Percentiles rank a stretch among this genome's conserved stretches.
These are phyloP conservation scores for Alternaria gansuensis DNA, from an alignment of 2,329 filamentous ascomycete genomes.

Conservation along the genomic window DNA sequence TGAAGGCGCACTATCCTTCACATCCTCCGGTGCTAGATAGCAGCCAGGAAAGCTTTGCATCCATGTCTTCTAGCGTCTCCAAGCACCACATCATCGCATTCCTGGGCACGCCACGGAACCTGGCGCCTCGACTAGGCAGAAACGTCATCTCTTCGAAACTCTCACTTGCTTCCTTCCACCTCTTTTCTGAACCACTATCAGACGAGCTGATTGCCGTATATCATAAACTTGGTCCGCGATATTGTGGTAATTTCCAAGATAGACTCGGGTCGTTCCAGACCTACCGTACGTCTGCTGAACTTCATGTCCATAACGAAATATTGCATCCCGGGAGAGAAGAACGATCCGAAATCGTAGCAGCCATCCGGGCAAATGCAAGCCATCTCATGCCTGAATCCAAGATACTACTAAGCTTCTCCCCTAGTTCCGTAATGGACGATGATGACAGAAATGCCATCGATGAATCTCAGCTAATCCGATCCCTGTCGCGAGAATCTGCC, in stretches of 20 bases:
- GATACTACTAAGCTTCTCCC: slow-evolving; percentile 83
- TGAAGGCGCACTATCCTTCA: slow-evolving; percentile 88
- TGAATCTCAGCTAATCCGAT: slow-evolving; percentile 78
- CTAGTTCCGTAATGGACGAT: slow-evolving; percentile 80
- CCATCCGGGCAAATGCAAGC: slow-evolving; percentile 86
- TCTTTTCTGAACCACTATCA: slow-evolving; percentile 86
- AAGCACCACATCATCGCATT: slow-evolving; percentile 85
- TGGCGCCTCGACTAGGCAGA: slow-evolving; percentile 77
- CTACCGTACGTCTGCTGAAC: slow-evolving; percentile 87
- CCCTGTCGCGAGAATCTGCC: slow-evolving; percentile 75
- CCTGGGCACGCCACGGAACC: slow-evolving; percentile 87
- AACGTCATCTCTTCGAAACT: slow-evolving; percentile 80
- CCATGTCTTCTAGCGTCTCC: slow-evolving; percentile 67
- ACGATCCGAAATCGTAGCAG: slow-evolving; percentile 87
- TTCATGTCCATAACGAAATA: slow-evolving; percentile 91
- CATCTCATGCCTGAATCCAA: slow-evolving; percentile 81
- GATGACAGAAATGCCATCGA: slow-evolving; percentile 76
- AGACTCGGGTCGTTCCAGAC: slow-evolving; percentile 96
- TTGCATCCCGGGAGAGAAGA: slow-evolving; percentile 90
- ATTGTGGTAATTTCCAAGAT: slow-evolving; percentile 96
- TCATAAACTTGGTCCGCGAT: slow-evolving; percentile 86
- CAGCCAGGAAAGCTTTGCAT: slow-evolving; percentile 73
- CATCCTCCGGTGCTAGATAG: slow-evolving; percentile 71
- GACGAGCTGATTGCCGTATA: slow-evolving; percentile 94
- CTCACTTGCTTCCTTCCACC: slow-evolving; percentile 87